Conservation (phyloP, 164 flowering plant species). For the Piper betle region DNA sequence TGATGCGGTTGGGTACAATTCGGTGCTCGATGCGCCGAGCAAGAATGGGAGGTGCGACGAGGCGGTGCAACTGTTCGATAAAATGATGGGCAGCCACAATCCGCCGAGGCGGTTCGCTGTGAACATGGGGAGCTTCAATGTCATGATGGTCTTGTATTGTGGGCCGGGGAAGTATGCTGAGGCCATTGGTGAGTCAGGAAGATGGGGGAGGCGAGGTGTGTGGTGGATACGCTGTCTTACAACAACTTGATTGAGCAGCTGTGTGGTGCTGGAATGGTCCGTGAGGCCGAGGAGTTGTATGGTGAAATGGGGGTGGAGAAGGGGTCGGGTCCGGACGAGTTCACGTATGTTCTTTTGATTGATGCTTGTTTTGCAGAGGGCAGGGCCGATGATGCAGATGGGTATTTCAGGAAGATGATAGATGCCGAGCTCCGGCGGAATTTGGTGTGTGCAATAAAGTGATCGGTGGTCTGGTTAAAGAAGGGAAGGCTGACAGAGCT, state of each 20-base stretch:
- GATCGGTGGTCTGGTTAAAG: conserved; percentile 50
- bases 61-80: conserved; percentile 56
- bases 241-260: conserved; percentile 79
- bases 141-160: conserved; percentile 69
- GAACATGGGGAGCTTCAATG: conserved; percentile 81
- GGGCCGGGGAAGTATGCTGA: conserved; percentile 46
- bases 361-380: conserved; percentile 60
- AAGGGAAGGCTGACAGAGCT: conserved; percentile 71
- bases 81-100: conserved; percentile 48
- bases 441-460: conserved; percentile 51
- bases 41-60: conserved; percentile 72
- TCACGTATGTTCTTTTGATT: conserved; percentile 54
- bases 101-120: conserved; percentile 51
- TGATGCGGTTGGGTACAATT: conserved; percentile 62
- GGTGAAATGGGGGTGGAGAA: conserved; percentile 50
- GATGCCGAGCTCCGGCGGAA: conserved; percentile 65
- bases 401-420: conserved; percentile 64
- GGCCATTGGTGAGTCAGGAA: conserved; percentile 62
- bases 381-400: conserved; percentile 61
- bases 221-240: conserved; percentile 60
- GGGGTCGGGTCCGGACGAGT: conserved; percentile 69
- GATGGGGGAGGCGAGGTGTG: conserved; percentile 67
- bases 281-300: conserved; percentile 63
- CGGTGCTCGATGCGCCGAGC: conserved; percentile 59
- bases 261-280: conserved; percentile 52